These are phyloP conservation scores for Luvunga scandens DNA, from an alignment of 345 rosid genomes.

Conservation along the genomic window DNA sequence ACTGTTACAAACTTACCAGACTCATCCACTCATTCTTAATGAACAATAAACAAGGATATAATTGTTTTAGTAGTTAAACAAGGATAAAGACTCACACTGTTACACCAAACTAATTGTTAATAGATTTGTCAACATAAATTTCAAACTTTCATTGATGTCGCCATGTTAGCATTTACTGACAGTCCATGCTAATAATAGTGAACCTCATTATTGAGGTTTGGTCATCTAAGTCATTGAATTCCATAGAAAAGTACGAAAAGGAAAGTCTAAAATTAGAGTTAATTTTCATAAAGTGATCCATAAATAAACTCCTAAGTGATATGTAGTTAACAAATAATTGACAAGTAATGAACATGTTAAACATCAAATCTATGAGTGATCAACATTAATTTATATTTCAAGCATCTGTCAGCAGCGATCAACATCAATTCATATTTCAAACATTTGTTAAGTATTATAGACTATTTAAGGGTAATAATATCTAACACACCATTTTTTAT, in stretches of 20 bases:
- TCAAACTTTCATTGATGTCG: background rate
- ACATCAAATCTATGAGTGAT: too few species aligned
- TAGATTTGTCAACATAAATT: background rate
- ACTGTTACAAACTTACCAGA: too few species aligned
- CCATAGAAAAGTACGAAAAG: too few species aligned
- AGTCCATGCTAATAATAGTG: background rate
- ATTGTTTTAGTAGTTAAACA: background rate
- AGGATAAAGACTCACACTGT: background rate
- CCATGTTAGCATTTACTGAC: background rate
- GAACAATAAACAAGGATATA: background rate
- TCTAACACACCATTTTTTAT: too few species aligned
- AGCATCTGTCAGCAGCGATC: too few species aligned
- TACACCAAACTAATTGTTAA: background rate
- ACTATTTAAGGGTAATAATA: too few species aligned
- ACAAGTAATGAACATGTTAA: too few species aligned
- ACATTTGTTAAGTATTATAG: fast-evolving
- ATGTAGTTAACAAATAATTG: too few species aligned
- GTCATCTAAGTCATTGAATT: background rate
- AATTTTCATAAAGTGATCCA: background rate
- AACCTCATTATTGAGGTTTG: background rate
- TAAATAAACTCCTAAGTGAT: too few species aligned
- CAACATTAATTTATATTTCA: too few species aligned
- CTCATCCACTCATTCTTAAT: background rate
- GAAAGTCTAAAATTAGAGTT: background rate
- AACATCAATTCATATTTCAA: too few species aligned